These are phyloP conservation scores for Monilinia fructicola DNA, from an alignment of 2,329 filamentous ascomycete species.

Conservation along the genomic window DNA sequence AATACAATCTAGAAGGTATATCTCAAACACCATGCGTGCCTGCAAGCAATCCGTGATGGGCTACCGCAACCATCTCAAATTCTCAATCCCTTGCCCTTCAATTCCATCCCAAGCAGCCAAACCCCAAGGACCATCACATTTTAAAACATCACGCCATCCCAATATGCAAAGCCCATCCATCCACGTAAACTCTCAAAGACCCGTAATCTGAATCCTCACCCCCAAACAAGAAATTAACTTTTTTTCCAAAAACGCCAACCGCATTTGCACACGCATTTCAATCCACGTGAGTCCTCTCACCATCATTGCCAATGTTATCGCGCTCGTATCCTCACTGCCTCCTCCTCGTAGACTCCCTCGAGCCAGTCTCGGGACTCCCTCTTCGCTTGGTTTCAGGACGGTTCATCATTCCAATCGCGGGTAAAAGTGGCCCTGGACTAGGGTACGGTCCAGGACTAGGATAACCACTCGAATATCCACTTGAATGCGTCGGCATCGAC, in stretches of 20 bases:
- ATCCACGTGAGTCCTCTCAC: not conserved
- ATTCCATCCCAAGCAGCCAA: constrained; percentile 19
- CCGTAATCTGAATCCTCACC: not conserved
- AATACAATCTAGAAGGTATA: constrained; percentile 35
- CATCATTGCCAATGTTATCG: not conserved
- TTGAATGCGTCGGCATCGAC: constrained; percentile 32
- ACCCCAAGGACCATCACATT: constrained; percentile 5
- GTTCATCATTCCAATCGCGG: constrained; percentile 34
- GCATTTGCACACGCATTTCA: constrained; percentile 12
- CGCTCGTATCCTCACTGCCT: constrained; percentile 39
- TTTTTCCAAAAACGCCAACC: constrained; percentile 10
- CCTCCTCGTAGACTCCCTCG: constrained; percentile 49
- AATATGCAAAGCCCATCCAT: constrained; percentile 20
- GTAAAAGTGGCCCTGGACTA: constrained; percentile 47
- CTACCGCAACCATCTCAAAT: constrained; percentile 28
- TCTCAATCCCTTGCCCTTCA: constrained; percentile 22
- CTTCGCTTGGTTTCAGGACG: constrained; percentile 50
- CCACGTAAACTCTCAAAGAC: constrained; percentile 13
- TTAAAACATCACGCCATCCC: constrained; percentile 18
- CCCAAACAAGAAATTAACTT: not conserved
- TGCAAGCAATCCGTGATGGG: constrained; percentile 26
- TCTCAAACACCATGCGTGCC: constrained; percentile 26
- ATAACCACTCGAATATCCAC: constrained; percentile 30
- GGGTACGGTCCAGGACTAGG: constrained; percentile 45
- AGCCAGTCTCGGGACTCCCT: constrained; percentile 50